Base-by-base conservation (phyloP, 169 alveolate species). In the Eimeria sp. region DNA sequence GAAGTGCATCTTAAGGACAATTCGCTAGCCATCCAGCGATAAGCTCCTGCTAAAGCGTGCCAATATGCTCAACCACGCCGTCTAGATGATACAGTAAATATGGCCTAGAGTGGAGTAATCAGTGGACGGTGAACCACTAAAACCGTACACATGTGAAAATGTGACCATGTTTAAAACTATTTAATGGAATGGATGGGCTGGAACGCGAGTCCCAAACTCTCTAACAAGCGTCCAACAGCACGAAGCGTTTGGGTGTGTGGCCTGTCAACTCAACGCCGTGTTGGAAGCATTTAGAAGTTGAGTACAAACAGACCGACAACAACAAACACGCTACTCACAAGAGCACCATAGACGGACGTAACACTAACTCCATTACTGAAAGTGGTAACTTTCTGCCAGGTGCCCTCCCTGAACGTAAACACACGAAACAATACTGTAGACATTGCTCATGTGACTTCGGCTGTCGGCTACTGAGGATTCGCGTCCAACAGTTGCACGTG, bases 311-410 rank as follows among this genome's bases (percentile, higher is more conserved):
- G 73, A 57, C n/a, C 91, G 14, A 13, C 75, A 14, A 40, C 76
- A 1, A 34, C 76, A 5, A 83, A 58, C 7, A 30, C 34, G 91
- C 75, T 58, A 76, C 91, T 34, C 45, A 83, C 58, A 2, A 83
- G 57, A 54, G 91, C 16, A 5, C 73, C 30, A 40, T 27, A 51
- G 76, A 34, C 63, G 9, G 91, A 83, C 34, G 58, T 34, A 30
- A 34, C 40, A 43, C n/a, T 11, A 57, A 9, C 76, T 25, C 76
- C 91, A 5, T 18, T 58, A 22, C 54, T 34, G 22, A 83, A 0
- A 3, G 76, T 34, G 14, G 75, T 14, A 83, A 83, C 76, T 76
- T 57, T 83, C 5, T 4, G 18, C 91, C 91, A 83, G 75, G 91
- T 57, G 20, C 2, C 51, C 40, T 54, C 40, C 11, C 91, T 83